Evolutionary conservation across 192 early-diverging fungal species (phyloP), one percentile per base, ranked within the genome.

Genomic region (Paraglomus brasilianum): DNA sequence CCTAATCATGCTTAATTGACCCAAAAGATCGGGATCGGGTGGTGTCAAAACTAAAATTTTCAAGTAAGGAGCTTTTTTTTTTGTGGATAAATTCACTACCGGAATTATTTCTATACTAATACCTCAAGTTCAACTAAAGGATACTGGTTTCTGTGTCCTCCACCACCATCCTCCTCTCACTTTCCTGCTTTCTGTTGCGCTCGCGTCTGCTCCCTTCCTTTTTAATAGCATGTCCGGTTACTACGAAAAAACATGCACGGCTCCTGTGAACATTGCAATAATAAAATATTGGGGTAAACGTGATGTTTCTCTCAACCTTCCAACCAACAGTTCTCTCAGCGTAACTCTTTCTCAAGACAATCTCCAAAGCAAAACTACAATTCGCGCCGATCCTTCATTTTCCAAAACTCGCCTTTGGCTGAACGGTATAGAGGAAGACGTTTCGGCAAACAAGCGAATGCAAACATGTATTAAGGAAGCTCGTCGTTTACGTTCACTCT

Each of bases 251-350:
- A 99, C 97, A 44, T 92, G 91, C 75, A 92, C 93, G 14, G 92
- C 95, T 5, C 97, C 97, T 56, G 96, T 99, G 72, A 99, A 99
- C 82, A 99, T 99, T 79, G 97, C 97, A 44, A 95, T 97, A 78
- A 90, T 99, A 81, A 97, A 97, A 86, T 97, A 97, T 81, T 97
- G 95, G 97, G 97, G 96, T 66, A 99, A 99, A 85, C 88, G 96
- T 51, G 89, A 95, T 74, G 87, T 88, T 43, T 74, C 81, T 41
- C 84, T 98, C 57, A 92, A 96, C 73, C 86, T 99, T 44, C 97
- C 97, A 8, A 99, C 95, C 57, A 99, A 99, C 85, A 92, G 91
- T 30, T 98, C 96, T 24, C 89, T 99, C 43, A 97, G 95, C 10
- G 88, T 95, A 47, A 99, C 97, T 8, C 90, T 99, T 15, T 93